phyloP scores from a whole-genome alignment of 2,329 filamentous ascomycete species.

The Metarhizium humberi region DNA sequence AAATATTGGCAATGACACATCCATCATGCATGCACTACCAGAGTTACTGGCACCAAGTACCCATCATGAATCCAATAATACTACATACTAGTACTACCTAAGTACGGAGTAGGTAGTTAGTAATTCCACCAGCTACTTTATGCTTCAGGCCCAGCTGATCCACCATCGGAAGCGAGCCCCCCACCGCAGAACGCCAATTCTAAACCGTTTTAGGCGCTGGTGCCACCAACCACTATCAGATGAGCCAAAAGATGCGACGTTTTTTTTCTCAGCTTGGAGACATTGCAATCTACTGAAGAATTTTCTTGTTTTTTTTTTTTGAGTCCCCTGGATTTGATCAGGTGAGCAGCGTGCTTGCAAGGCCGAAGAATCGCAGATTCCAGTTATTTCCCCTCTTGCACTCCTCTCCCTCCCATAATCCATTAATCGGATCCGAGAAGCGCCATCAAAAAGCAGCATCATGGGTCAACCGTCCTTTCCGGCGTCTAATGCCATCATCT shows the following conservation, averaged over 20 bases:
- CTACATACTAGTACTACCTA: neutral
- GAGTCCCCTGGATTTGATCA: neutral
- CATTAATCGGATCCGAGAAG: neutral
- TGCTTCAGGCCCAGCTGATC: no score
- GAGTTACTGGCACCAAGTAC: no score
- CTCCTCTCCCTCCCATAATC: neutral
- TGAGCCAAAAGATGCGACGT: neutral
- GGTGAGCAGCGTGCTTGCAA: neutral
- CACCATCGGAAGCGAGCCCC: neutral
- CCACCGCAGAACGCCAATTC: neutral
- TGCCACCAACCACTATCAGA: neutral
- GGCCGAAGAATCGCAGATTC: neutral
- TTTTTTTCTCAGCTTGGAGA: neutral
- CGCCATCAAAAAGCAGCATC: constrained; percentile 7
- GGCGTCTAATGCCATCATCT: constrained; percentile 78
- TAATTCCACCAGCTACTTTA: no score
- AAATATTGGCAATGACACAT: no score
- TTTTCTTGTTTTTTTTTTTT: neutral
- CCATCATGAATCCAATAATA: no score
- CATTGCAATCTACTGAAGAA: neutral
- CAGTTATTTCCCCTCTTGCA: neutral
- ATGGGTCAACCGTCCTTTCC: constrained; percentile 69
- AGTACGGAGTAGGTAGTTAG: no score
- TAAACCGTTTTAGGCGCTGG: neutral
- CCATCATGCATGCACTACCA: no score